Evolutionary conservation across 176 grass and related monocot species (phyloP).

Genomic region (Urochloa ruziziensis): DNA sequence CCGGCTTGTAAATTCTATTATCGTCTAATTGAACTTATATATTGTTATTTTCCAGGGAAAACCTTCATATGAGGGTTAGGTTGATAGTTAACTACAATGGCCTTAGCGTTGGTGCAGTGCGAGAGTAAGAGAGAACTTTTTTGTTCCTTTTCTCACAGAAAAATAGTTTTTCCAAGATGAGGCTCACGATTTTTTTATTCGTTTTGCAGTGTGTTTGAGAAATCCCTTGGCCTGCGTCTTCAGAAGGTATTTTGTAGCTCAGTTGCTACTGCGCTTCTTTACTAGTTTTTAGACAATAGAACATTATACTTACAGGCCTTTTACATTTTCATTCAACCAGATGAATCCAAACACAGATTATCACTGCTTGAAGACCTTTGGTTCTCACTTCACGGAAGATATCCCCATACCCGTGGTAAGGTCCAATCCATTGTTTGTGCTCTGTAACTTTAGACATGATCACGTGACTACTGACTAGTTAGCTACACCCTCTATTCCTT

Average conservation of each 20-base stretch:
- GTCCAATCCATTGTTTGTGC: neutral
- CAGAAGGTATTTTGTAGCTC: conserved; percentile 60
- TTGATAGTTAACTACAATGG: conserved; percentile 93
- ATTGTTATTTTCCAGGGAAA: conserved; percentile 62
- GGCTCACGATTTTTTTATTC: conserved; percentile 11
- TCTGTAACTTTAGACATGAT: conserved; percentile 12
- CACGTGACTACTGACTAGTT: conserved; percentile 3
- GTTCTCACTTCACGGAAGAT: conserved; percentile 93
- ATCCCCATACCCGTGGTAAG: conserved; percentile 78
- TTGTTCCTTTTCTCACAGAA: neutral
- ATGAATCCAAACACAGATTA: conserved; percentile 93
- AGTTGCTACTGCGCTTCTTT: conserved; percentile 20
- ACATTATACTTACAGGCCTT: neutral
- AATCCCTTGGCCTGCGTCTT: conserved; percentile 70
- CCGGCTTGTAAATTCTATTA: conserved; percentile 12
- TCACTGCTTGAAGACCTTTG: conserved; percentile 78
- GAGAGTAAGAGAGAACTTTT: conserved; percentile 58
- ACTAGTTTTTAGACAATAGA: neutral
- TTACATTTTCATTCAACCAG: conserved; percentile 44
- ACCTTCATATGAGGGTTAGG: conserved; percentile 92
- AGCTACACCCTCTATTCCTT: neutral
- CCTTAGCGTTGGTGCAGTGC: conserved; percentile 79
- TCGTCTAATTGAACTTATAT: neutral
- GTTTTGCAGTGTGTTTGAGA: conserved; percentile 63
- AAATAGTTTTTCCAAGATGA: neutral